Evolutionary conservation across 805 yeast species (phyloP), one percentile per base, ranked within the genome.

Genomic region (Saccharomycopsis fibuligera): DNA sequence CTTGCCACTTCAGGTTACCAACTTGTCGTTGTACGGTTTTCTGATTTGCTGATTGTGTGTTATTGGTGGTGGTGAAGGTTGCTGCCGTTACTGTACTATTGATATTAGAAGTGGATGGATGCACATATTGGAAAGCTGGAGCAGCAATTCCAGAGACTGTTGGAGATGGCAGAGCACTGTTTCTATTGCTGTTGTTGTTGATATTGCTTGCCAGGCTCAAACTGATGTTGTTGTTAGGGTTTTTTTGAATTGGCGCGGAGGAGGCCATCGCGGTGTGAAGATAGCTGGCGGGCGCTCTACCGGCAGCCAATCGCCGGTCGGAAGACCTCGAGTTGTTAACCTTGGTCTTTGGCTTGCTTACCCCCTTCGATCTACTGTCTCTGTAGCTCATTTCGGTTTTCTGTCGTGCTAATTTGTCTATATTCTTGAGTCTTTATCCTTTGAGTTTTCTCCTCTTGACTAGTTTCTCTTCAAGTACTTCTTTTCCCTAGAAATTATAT

Each of bases 241-340:
- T n/a, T n/a, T n/a, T n/a, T n/a, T n/a, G n/a, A n/a, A n/a, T n/a
- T 9, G n/a, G 8, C 2, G 3, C 19, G 5, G 14, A 21, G 2
- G 44, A 44, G 16, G 49, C 49, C 9, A 54, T 56, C 39, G 61
- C 58, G 41, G 61, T 61, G 53, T 64, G 69, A 24, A 76, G 57
- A 48, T 67, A 72, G 51, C 63, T 67, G 0, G 73, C 68, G 1
- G 81, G 75, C 38, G 75, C 69, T 24, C 70, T 61, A 19, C 77
- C 78, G 5, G 76, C 69, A 1, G 84, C 83, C 6, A 69, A 54
- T 35, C 83, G 65, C 54, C 85, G 62, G 57, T 79, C 84, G 3
- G 82, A 76, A 25, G 45, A 42, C 21, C 23, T 41, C 17, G 45
- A 42, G 23, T 42, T 25, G 23, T 42, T 42, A 10, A 42, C n/a